Conservation (phyloP, 2,329 filamentous ascomycete species). For the Nemania sp. region DNA sequence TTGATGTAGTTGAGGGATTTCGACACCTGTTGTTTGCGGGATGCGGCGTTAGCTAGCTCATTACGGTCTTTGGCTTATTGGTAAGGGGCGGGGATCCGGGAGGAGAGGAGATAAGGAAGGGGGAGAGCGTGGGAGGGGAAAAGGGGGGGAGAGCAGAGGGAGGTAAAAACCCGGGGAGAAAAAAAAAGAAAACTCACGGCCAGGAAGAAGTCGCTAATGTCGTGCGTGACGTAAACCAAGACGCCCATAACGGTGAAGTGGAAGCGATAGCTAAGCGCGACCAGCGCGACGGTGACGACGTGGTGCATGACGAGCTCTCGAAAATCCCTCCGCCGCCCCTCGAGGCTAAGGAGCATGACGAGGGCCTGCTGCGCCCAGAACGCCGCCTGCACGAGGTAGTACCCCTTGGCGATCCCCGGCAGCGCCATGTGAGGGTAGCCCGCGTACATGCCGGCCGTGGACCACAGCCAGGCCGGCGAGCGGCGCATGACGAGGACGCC, state of each 20-base stretch:
- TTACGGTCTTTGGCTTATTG: too few relatives aligned
- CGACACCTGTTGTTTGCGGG: constrained; percentile 47
- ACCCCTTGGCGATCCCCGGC: constrained; percentile 70
- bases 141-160: neutral
- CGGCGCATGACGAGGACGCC: constrained; percentile 73
- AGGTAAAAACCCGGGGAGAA: neutral
- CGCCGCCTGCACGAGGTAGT: constrained; percentile 74
- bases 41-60: constrained; percentile 7
- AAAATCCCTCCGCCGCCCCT: constrained; percentile 76
- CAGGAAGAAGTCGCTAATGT: constrained; percentile 76
- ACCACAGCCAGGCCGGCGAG: constrained; percentile 76
- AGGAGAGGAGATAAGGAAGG: neutral
- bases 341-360: constrained; percentile 69
- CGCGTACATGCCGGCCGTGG: constrained; percentile 73
- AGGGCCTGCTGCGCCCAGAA: constrained; percentile 78
- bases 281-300: constrained; percentile 70
- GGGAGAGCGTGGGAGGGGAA: neutral
- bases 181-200: constrained; percentile 48
- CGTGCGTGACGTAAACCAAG: constrained; percentile 75
- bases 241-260: constrained; percentile 78
- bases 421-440: constrained; percentile 70
- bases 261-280: constrained; percentile 72
- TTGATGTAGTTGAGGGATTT: constrained; percentile 75
- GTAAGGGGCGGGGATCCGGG: too few relatives aligned
- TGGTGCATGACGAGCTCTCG: constrained; percentile 75